Base-by-base conservation (phyloP, 179 eudicot species). In the Drosera spatulata region DNA sequence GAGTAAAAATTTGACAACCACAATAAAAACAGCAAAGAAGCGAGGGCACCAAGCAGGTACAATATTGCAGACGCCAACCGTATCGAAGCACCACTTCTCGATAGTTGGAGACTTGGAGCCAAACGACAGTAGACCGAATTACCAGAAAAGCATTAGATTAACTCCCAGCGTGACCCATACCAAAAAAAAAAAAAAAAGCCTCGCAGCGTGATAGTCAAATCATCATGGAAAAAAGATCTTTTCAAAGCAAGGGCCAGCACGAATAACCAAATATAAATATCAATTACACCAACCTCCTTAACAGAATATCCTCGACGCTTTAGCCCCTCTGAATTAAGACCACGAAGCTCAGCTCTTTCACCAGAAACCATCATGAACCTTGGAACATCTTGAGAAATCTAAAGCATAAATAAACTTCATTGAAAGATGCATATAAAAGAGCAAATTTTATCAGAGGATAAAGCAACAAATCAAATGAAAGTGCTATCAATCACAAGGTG, bases 381-480 rank as follows among this genome's bases (percentile, higher is more conserved):
- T 60, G 99, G 99, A 53, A 93, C 90, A 71, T 93, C 99, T 86
- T 86, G 99, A 60, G 93, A 82, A 67, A 88, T 82, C 96, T 47
- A 10, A 61, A 61, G 53, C 40, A 65, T 44, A 70, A 41, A 45
- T 2, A 63, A 50, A 69, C 39, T 11, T 42, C 33, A 62, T 22
- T 22, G 50, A 68, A 10, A 11, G 41, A 33, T 37, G 58, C 12
- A 3, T 33, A 33, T 33, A 37, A 12, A 33, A 10, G 11, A 50
- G 11, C 53, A 8, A 10, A 33, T 33, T 53, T 53, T 14, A 53
- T 14, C 33, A 4, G 53, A 4, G 13, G n/a, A 55, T 55, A 55
- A 13, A 55, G 33, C 33, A 22, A 22, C 33, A 22, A 22, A 22
- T 22, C 1, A 22, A 22, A 22, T 22, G 33, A 22, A 22, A 22